A percentile compares a stretch with the other conserved stretches of the same genome.
Conservation (phyloP, 2,329 filamentous ascomycete genomes). For the Hypoxylon sp. region DNA sequence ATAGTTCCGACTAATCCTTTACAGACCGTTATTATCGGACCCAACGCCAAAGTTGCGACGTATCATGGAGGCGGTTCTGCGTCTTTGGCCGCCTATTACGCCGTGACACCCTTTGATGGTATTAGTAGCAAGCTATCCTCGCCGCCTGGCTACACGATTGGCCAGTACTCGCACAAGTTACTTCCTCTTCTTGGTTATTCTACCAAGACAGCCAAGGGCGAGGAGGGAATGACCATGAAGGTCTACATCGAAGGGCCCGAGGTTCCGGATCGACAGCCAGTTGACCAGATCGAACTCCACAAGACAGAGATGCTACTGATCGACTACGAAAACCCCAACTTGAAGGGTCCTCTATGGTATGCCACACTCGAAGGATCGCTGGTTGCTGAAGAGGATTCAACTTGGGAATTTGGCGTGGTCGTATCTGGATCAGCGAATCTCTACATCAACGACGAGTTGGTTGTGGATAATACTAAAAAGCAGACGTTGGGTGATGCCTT, state of each 20-base stretch:
- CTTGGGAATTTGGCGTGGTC: conserved; percentile 72
- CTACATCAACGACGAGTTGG: conserved; percentile 67
- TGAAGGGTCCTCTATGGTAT: conserved; percentile 63
- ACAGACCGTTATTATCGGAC: conserved; percentile 63
- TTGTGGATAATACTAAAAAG: conserved; percentile 72
- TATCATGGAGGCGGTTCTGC: conserved; percentile 74
- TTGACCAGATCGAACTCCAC: conserved; percentile 59
- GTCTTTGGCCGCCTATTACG: conserved; percentile 68
- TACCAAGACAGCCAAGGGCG: conserved; percentile 60
- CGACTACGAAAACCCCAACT: conserved; percentile 61
- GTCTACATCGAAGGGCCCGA: conserved; percentile 68
- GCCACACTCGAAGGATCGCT: conserved; percentile 68
- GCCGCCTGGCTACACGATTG: conserved; percentile 62
- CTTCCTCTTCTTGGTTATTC: conserved; percentile 65
- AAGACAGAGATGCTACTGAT: conserved; percentile 61
- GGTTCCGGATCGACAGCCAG: conserved; percentile 54
- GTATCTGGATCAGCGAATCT: conserved; percentile 73
- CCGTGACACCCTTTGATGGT: conserved; percentile 76
- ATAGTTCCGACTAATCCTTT: conserved; percentile 4
- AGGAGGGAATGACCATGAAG: conserved; percentile 67
- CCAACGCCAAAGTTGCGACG: conserved; percentile 64
- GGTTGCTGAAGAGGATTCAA: conserved; percentile 66
- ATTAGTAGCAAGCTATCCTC: conserved; percentile 64
- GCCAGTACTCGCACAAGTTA: conserved; percentile 71
- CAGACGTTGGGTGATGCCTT: conserved; percentile 70